Base-by-base conservation (phyloP, 805 yeast genomes). In the Barnettozyma sucrosica region DNA sequence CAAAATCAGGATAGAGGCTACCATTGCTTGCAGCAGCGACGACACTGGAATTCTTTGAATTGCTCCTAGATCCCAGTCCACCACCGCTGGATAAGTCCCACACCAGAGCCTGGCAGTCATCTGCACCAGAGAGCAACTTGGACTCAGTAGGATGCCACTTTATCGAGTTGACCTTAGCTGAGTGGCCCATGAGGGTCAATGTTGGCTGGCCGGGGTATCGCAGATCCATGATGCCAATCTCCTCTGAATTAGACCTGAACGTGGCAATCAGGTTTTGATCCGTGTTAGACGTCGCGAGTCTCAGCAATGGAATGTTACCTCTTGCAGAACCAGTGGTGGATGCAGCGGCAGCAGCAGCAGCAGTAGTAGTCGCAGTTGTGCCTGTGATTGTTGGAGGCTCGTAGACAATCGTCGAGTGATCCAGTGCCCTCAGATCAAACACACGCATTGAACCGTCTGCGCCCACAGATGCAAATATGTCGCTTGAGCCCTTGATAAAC, bases 361-460 rank as follows among this genome's bases (percentile, higher is more conserved):
- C 19, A 25, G 42, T 16, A 14, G 37, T 20, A 39, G 24, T 36
- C 16, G 37, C 25, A 40, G 21, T 36, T 18, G 33, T 40, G 19
- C 42, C 36, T 3, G 47, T 32, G 7, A 46, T 11, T 39, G 45
- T 24, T 11, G 66, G 49, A 25, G 89, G 89, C 62, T 93, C 99
- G 64, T 88, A 93, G 14, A 93, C 84, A 55, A 93, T 93, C 2
- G 99, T 92, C 16, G 96, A 86, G 64, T 90, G 98, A 50, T 93
- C 97, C 44, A 92, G 69, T 8, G 90, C 75, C 48, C 99, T 69
- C 50, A 93, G 72, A 61, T 93, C 99, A 65, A 93, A 93, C 7
- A 93, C 85, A 38, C 99, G 74, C 62, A 90, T 87, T 16, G 95
- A 84, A 0, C 99, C 99, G 66, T 93, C 99, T 45, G 89, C 90